Evolutionary conservation across 139 green algal species (phyloP), one percentile per base, ranked within the genome.

Genomic region (Desmodesmus armatus): DNA sequence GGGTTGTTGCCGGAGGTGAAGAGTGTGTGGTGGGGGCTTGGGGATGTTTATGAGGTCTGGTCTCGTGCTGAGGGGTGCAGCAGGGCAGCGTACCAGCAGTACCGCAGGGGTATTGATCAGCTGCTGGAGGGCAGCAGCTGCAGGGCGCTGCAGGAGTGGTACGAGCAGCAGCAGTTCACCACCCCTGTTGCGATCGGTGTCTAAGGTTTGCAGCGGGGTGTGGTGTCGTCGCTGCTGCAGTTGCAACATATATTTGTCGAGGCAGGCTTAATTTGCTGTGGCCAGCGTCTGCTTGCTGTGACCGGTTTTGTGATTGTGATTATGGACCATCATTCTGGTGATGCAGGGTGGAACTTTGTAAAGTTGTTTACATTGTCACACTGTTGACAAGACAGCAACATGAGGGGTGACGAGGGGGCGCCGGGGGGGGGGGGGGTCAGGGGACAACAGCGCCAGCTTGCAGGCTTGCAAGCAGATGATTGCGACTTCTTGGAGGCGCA

Each of bases 81-180:
- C 21, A 47, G 35, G 6, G 49, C 70, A 49, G 80, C 69, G 0
- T 80, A 80, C 23, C 25, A 27, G 33, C 51, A 51, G 3, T 80
- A 79, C 37, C 80, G 69, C 51, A 9, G 47, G 27, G 51, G 25
- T 9, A 13, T 86, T 37, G 25, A 58, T 39, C 49, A 80, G 13
- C 23, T 86, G 51, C 29, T 62, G 23, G 67, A 80, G 37, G 25
- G 23, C 35, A 74, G 67, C 3, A 43, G 29, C n/a, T 72, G 37
- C 25, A 23, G 41, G 5, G 23, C 39, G n/a, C 39, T 86, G 80
- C 35, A 43, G n/a, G 47, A 9, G 7, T 86, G 70, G 69, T 86
- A 86, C 65, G 35, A 71, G 37, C 25, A 27, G 47, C 80, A 85
- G 78, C 78, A 84, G 62, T 84, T 77, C 31, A 53, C 41, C 41